phyloP scores from a whole-genome alignment of 2,329 filamentous ascomycete species.

The Pleochaeta shiraiana region DNA sequence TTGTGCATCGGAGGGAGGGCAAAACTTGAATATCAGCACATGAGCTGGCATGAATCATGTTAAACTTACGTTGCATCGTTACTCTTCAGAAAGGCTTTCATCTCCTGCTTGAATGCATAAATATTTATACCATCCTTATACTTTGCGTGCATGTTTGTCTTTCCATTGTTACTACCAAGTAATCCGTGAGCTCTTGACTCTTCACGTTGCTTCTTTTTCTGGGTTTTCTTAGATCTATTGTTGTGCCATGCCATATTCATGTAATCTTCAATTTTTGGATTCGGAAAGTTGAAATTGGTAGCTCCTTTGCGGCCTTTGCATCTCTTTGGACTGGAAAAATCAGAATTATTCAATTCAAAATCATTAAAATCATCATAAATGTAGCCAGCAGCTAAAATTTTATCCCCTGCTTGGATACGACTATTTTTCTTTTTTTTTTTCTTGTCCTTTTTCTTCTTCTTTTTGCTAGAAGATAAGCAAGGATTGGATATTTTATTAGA shows the following conservation, averaged over 20 bases:
- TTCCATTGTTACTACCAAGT: constrained; percentile 32
- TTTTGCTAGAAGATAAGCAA: too few species aligned
- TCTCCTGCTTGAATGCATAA: constrained; percentile 47
- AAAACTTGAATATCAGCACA: constrained; percentile 27
- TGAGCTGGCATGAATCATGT: too few species aligned
- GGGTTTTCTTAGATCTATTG: constrained; percentile 49
- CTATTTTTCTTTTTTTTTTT: constrained; percentile 11
- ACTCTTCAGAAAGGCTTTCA: constrained; percentile 46
- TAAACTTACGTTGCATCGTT: constrained; percentile 36
- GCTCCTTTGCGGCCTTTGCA: constrained; percentile 37
- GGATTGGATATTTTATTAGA: too few species aligned
- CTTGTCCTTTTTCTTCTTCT: constrained; percentile 2
- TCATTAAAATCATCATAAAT: constrained; percentile 35
- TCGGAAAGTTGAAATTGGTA: constrained; percentile 31
- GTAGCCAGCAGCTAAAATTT: constrained; percentile 26
- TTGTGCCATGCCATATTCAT: constrained; percentile 39
- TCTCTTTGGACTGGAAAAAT: constrained; percentile 43
- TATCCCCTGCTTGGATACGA: constrained; percentile 15
- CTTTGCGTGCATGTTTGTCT: constrained; percentile 39
- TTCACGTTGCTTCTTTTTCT: constrained; percentile 48
- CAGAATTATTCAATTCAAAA: constrained; percentile 55
- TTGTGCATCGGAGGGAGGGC: constrained; percentile 71
- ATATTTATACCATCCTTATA: constrained; percentile 52
- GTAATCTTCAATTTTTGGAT: constrained; percentile 41
- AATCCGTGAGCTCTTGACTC: constrained; percentile 42